Percentiles rank a stretch among this genome's conserved stretches.
Evolutionary conservation across 1,284 basidiomycete genomes (phyloP).

Genomic region (Thecaphora thlaspeos): DNA sequence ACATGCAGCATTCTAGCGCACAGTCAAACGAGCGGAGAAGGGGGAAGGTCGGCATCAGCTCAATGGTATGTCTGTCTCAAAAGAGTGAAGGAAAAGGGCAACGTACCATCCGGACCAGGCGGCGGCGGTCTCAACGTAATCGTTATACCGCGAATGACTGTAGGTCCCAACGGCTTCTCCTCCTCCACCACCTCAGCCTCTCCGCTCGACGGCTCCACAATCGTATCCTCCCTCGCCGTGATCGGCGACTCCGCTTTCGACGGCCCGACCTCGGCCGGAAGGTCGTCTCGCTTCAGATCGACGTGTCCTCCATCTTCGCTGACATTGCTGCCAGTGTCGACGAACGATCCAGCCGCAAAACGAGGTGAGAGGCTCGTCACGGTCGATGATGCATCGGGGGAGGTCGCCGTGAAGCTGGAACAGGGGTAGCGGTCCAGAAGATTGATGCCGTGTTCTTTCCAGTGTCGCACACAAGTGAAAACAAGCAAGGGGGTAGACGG

Average conservation of each 20-base stretch:
- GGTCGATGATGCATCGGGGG: too few relatives aligned
- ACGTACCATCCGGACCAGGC: constrained; percentile 50
- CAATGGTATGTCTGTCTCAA: too few relatives aligned
- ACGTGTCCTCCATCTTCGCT: constrained; percentile 72
- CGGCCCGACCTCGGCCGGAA: constrained; percentile 11
- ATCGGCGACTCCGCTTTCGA: constrained; percentile 66
- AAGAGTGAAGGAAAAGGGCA: too few relatives aligned
- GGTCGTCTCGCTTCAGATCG: constrained; percentile 7
- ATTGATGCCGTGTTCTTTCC: constrained; percentile 23
- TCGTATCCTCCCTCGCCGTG: constrained; percentile 77
- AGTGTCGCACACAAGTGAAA: not conserved
- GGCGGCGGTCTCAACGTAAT: constrained; percentile 46
- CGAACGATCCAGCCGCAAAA: constrained; percentile 62
- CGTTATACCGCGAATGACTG: constrained; percentile 26
- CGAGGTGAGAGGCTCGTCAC: not conserved
- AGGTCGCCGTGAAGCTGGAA: constrained; percentile 20
- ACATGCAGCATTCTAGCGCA: constrained; percentile 33
- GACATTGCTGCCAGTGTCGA: constrained; percentile 75
- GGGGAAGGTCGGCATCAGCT: too few relatives aligned
- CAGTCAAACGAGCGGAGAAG: too few relatives aligned
- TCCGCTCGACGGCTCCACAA: constrained; percentile 71
- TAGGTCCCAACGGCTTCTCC: constrained; percentile 11
- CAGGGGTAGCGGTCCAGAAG: constrained; percentile 23
- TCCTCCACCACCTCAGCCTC: not conserved
- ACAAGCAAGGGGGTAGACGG: not conserved